Conservation (phyloP, 306 rosid genomes). For the Sphenostylis stenocarpa region DNA sequence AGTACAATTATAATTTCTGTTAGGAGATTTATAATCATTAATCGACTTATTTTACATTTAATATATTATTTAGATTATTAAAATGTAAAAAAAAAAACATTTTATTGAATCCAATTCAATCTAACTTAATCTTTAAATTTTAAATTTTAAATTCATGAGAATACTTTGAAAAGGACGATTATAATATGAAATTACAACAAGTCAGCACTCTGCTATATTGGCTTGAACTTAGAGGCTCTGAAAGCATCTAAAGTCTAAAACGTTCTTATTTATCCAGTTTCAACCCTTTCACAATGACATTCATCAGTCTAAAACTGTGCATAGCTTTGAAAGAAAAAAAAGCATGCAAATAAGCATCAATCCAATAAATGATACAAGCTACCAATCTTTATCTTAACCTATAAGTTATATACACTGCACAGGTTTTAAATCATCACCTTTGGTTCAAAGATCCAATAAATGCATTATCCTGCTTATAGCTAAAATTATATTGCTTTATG, state of each 20-base stretch:
- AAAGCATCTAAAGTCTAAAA: not conserved
- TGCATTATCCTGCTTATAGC: not conserved
- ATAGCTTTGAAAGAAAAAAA: constrained; percentile 1
- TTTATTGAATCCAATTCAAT: too few species aligned
- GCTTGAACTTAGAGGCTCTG: not conserved
- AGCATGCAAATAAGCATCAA: not conserved
- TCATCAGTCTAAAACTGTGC: not conserved
- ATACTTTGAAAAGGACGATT: too few species aligned
- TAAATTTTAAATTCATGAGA: too few species aligned
- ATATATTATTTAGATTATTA: too few species aligned
- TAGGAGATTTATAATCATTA: too few species aligned
- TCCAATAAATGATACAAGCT: not conserved
- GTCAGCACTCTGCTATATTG: not conserved
- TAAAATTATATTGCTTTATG: constrained; percentile 5
- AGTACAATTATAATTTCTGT: too few species aligned
- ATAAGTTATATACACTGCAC: not conserved
- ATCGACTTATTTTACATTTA: too few species aligned
- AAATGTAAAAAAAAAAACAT: too few species aligned
- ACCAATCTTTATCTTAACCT: not conserved
- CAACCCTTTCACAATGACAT: not conserved
- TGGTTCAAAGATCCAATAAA: not conserved
- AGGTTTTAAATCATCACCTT: constrained; percentile 4
- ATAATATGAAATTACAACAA: not conserved
- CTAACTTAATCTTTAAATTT: too few species aligned
- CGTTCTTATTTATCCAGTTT: not conserved